A percentile compares a stretch with the other conserved stretches of the same genome.
Conservation (phyloP, 352 stramenopile genomes). For the Thraustotheca clavata region DNA sequence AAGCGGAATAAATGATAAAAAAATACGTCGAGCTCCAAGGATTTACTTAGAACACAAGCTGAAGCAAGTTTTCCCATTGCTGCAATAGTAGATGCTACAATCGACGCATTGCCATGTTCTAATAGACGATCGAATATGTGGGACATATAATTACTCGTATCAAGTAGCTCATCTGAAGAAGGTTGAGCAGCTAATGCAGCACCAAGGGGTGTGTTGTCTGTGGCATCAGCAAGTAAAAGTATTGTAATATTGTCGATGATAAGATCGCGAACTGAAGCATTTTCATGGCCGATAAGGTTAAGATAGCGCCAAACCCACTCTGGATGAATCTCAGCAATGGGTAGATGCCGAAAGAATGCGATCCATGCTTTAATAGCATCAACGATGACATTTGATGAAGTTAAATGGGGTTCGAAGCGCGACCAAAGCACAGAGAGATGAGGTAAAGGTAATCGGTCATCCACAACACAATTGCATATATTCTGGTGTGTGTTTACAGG, state of each 20-base stretch:
- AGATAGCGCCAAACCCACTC: constrained; percentile 2
- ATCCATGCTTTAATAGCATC: neutral
- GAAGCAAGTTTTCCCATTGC: constrained; percentile 35
- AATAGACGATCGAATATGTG: neutral
- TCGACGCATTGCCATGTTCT: neutral
- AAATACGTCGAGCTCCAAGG: constrained; percentile 34
- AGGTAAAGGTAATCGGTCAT: neutral
- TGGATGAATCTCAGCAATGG: neutral
- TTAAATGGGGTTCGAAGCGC: neutral
- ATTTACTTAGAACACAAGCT: constrained; percentile 28
- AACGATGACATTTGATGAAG: neutral
- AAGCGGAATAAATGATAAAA: constrained; percentile 46
- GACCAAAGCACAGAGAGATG: neutral
- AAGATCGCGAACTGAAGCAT: neutral
- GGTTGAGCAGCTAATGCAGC: neutral
- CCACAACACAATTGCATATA: neutral
- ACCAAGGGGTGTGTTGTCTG: neutral
- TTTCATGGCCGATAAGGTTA: neutral
- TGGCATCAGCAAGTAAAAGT: neutral
- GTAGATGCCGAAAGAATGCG: constrained; percentile 2
- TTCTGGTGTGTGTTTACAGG: neutral
- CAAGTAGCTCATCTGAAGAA: neutral
- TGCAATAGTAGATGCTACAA: neutral
- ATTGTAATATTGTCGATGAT: neutral
- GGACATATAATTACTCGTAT: neutral